A percentile compares a stretch with the other conserved stretches of the same genome.
Conservation (phyloP, 2,329 filamentous ascomycete species). For the Trichoderma brevicompactum region DNA sequence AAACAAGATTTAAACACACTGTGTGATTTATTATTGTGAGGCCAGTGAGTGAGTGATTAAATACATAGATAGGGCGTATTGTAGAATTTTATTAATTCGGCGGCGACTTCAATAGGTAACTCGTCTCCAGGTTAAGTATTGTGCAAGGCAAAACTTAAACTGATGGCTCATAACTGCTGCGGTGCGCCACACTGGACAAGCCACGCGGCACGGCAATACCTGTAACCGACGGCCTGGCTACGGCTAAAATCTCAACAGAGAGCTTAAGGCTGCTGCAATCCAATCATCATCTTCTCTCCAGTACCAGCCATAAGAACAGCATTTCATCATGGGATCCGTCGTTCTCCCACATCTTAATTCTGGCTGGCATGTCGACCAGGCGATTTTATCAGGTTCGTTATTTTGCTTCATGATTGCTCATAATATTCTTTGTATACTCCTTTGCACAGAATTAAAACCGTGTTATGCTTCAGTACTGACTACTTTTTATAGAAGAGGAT, state of each 20-base stretch:
- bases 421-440: neutral
- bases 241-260: neutral
- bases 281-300: neutral
- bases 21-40: too few species aligned
- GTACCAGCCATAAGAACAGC: constrained; percentile 1
- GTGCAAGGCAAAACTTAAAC: too few species aligned
- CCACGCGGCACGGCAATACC: constrained; percentile 26
- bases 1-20: too few species aligned
- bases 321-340: constrained; percentile 70
- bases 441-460: neutral
- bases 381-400: constrained; percentile 59
- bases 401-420: neutral
- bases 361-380: constrained; percentile 98
- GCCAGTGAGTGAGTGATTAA: too few species aligned
- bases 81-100: too few species aligned
- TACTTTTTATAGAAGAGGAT: constrained; percentile 72
- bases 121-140: too few species aligned
- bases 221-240: constrained; percentile 1
- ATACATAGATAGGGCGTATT: too few species aligned
- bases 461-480: constrained; percentile 12
- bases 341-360: constrained; percentile 88
- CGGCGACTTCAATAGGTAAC: too few species aligned
- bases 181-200: constrained; percentile 15
- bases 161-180: neutral
- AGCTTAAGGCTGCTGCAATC: neutral